Evolutionary conservation across 1,284 basidiomycete genomes (phyloP).

Genomic region (Apiotrichum veenhuisii): DNA sequence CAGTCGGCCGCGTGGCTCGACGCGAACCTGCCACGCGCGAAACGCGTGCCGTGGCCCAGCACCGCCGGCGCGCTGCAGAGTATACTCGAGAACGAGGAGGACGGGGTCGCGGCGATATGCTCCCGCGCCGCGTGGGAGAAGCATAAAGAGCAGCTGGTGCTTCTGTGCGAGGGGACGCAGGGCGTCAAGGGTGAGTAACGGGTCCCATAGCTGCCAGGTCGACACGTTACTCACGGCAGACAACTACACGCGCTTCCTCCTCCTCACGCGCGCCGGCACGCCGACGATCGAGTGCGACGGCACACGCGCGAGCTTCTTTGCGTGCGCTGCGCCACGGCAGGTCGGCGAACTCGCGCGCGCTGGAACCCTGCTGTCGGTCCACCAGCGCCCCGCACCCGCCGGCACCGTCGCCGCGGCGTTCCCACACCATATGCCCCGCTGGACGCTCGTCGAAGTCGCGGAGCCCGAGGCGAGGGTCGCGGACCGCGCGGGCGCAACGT

Average conservation of each 20-base stretch:
- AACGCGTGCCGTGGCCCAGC: constrained; percentile 27
- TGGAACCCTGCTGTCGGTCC: not conserved
- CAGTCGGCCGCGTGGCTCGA: constrained; percentile 42
- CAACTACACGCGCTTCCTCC: constrained; percentile 48
- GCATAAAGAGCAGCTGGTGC: constrained; percentile 28
- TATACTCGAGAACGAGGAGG: constrained; percentile 17
- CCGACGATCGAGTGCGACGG: not conserved
- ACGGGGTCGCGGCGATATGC: constrained; percentile 44
- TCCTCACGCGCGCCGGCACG: constrained; percentile 22
- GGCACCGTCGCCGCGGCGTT: not conserved
- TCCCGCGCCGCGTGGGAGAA: constrained; percentile 32
- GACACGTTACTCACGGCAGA: constrained; percentile 24
- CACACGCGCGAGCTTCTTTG: not conserved
- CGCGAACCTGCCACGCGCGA: constrained; percentile 31
- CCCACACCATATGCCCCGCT: constrained; percentile 7
- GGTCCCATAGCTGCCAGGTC: too few relatives aligned
- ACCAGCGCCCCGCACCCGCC: constrained; percentile 11
- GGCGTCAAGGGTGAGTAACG: constrained; percentile 35
- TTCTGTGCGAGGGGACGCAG: constrained; percentile 43
- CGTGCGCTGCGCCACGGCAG: not conserved
- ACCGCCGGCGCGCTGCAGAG: constrained; percentile 44
- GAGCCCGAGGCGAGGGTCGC: not conserved
- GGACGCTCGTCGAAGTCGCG: constrained; percentile 7
- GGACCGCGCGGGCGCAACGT: not conserved
- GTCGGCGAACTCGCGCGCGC: not conserved